phyloP scores from a whole-genome alignment of 2,329 filamentous ascomycete genomes.

The Ophiostoma sp. region DNA sequence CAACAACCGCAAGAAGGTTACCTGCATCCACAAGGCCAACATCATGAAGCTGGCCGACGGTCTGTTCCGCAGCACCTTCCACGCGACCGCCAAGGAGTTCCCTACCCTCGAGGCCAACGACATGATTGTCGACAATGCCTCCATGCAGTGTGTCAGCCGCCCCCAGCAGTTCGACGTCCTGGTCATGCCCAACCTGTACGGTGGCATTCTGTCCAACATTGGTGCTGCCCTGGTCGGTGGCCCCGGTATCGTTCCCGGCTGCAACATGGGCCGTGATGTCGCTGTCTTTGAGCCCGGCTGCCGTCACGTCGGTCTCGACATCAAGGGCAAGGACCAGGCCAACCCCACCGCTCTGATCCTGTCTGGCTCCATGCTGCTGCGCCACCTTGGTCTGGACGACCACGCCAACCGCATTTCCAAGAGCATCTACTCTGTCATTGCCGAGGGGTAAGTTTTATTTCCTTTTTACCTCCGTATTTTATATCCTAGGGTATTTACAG shows the following conservation, averaged over 20 bases:
- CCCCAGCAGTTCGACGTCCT: conserved; percentile 99
- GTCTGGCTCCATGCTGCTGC: conserved; percentile 92
- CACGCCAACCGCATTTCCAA: conserved; percentile 98
- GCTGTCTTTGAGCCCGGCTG: conserved; percentile 98
- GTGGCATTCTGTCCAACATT: conserved; percentile 98
- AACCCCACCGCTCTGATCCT: conserved; percentile 96
- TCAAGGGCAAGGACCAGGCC: conserved; percentile 99
- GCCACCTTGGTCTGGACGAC: conserved; percentile 94
- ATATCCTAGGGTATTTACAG: neutral
- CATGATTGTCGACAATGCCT: conserved; percentile 99
- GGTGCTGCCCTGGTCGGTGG: conserved; percentile 94
- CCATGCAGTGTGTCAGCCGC: conserved; percentile 94
- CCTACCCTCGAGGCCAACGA: conserved; percentile 93
- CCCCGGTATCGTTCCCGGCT: conserved; percentile 92
- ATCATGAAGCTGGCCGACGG: conserved; percentile 99
- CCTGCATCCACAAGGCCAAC: conserved; percentile 99
- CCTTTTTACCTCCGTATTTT: neutral
- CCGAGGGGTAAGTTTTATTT: conserved; percentile 67
- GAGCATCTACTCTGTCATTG: conserved; percentile 71
- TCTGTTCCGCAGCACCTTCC: conserved; percentile 97
- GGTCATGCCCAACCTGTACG: conserved; percentile 99
- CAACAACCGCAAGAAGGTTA: conserved; percentile 99
- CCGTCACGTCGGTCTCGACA: conserved; percentile 98
- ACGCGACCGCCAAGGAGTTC: conserved; percentile 88
- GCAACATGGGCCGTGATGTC: conserved; percentile 98